Evolutionary conservation across 495 filamentous ascomycete genomes (phyloP), one percentile per base, ranked within the genome.

Genomic region (Margaritispora aquatica): DNA sequence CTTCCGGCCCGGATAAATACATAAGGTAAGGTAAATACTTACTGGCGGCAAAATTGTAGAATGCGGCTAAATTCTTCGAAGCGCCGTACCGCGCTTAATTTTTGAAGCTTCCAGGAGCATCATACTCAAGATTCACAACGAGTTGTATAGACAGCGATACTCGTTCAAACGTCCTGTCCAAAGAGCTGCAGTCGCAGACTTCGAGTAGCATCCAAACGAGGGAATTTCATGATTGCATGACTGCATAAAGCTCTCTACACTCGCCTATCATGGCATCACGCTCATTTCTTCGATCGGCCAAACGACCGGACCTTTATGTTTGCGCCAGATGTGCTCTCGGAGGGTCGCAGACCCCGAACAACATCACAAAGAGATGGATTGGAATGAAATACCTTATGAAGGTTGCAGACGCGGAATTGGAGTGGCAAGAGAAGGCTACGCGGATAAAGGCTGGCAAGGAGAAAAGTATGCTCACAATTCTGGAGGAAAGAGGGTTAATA

Each of bases 401-500:
- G 61, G 70, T 75, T n/a, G 70, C 73, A 20, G 77, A 81, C 19
- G 85, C 83, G 0, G 71, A 80, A 55, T 36, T 72, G 55, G 66
- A 76, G 56, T 92, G 88, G 88, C 67, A 80, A 24, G 58, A 60
- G 47, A 70, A 73, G 47, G 84, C 86, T 1, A 23, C 72, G 52
- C 68, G 78, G 55, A 89, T 92, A 61, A 67, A 79, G 60, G 70
- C 73, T 0, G 89, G 89, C 26, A 74, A 83, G 64, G 63, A 74
- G 57, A 77, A 85, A 62, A 81, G 82, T 63, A 84, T 90, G 62
- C 82, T 84, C 64, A 75, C 82, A 41, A 72, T 86, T 26, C 73
- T 99, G 13, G 88, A 95, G 66, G 87, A 91, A 62, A 79, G 94
- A 66, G 92, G 89, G 1, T 83, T 85, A 52, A 70, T 97, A 44